A percentile compares a stretch with the other conserved stretches of the same genome.
phyloP scores from a whole-genome alignment of 305 asterid genomes.

The Petunia hybrid region DNA sequence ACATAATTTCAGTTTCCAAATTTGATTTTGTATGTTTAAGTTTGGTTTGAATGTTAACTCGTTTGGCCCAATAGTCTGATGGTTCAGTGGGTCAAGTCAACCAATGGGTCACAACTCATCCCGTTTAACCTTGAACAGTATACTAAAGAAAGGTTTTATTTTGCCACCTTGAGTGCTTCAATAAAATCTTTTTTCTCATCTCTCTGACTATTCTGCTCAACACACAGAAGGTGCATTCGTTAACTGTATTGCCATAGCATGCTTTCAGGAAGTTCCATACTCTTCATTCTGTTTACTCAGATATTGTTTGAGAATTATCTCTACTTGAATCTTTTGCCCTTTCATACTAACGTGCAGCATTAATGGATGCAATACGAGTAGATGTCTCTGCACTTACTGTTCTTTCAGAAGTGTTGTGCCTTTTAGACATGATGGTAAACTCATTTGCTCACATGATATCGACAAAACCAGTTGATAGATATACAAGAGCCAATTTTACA shows the following conservation, averaged over 20 bases:
- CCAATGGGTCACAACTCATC: too few species aligned
- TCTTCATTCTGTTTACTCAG: conserved; percentile 14
- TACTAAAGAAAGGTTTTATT: too few species aligned
- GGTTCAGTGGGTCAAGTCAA: too few species aligned
- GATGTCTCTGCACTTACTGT: conserved; percentile 85
- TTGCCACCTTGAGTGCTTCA: not conserved
- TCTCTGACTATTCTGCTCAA: conserved; percentile 9
- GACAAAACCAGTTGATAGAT: conserved; percentile 88
- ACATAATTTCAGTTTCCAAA: too few species aligned
- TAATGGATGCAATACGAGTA: conserved; percentile 79
- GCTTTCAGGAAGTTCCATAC: conserved; percentile 15
- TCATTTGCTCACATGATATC: conserved; percentile 95
- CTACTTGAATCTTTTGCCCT: not conserved
- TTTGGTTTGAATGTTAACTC: too few species aligned
- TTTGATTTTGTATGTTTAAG: too few species aligned
- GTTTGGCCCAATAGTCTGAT: too few species aligned
- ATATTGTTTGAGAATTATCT: conserved; percentile 16
- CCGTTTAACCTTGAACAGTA: too few species aligned
- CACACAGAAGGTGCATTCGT: conserved; percentile 19
- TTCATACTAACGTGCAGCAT: conserved; percentile 55
- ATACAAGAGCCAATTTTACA: conserved; percentile 86
- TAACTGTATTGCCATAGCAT: conserved; percentile 1
- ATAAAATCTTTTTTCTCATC: not conserved
- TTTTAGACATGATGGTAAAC: conserved; percentile 93
- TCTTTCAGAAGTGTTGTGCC: conserved; percentile 94